These are phyloP conservation scores for Infundibulicybe gibba DNA, from an alignment of 768 basidiomycete genomes.

Conservation along the genomic window DNA sequence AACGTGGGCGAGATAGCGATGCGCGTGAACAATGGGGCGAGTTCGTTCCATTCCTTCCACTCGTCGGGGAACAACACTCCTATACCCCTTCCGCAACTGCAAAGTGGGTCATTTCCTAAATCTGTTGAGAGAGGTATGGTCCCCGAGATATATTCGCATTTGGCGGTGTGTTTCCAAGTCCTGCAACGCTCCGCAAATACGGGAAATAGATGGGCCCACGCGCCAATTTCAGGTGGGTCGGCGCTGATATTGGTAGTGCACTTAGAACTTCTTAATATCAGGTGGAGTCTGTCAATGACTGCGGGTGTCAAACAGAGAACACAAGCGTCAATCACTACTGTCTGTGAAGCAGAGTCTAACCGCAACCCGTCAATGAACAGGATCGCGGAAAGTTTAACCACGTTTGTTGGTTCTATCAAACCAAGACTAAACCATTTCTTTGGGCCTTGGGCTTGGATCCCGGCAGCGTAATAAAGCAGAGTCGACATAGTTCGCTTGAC, in stretches of 20 bases:
- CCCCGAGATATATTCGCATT: slow-evolving; percentile 36
- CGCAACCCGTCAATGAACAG: slow-evolving; percentile 44
- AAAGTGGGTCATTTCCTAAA: slow-evolving; percentile 28
- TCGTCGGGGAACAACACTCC: slow-evolving; percentile 30
- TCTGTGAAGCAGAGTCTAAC: slow-evolving; percentile 41
- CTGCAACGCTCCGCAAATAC: too few relatives aligned
- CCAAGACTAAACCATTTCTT: slow-evolving; percentile 16
- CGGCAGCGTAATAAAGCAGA: background rate
- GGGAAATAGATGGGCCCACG: slow-evolving; percentile 53
- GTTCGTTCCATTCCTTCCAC: slow-evolving; percentile 25
- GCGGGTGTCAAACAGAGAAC: slow-evolving; percentile 31
- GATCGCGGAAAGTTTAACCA: slow-evolving; percentile 27
- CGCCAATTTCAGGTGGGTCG: slow-evolving; percentile 28
- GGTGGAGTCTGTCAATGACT: slow-evolving; percentile 10
- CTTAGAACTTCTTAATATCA: background rate
- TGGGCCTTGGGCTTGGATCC: slow-evolving; percentile 3
- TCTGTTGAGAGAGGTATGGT: slow-evolving; percentile 36
- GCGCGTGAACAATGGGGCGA: slow-evolving; percentile 40
- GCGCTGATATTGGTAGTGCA: slow-evolving; percentile 2
- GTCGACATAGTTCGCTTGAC: background rate
- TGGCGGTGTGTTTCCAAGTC: too few relatives aligned
- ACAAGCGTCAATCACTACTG: slow-evolving; percentile 47
- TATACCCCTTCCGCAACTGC: slow-evolving; percentile 41
- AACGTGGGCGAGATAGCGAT: slow-evolving; percentile 58
- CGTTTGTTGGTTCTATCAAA: slow-evolving; percentile 16